Conservation (phyloP, 495 filamentous ascomycete genomes). For the Lophiostoma macrostomum region DNA sequence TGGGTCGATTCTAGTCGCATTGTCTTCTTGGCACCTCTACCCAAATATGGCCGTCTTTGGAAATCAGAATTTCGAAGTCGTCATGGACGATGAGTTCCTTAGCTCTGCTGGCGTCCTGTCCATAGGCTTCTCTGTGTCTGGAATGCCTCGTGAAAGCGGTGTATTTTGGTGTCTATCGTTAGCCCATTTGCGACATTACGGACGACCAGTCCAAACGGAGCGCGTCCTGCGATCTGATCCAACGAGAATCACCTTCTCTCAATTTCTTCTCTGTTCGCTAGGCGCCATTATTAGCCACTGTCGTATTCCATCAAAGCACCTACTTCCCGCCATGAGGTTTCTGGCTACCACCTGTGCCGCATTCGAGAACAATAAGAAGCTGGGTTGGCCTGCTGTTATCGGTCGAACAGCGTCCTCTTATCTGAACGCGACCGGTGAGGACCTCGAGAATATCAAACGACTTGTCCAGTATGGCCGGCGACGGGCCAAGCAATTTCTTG, state of each 20-base stretch:
- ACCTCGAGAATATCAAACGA: too few relatives aligned
- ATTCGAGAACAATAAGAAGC: too few relatives aligned
- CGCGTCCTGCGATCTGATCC: neutral
- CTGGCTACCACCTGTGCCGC: too few relatives aligned
- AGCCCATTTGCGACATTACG: slow-evolving; percentile 39
- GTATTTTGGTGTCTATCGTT: slow-evolving; percentile 38
- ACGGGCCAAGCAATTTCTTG: too few relatives aligned
- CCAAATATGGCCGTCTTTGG: slow-evolving; percentile 2
- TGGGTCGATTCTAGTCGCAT: neutral
- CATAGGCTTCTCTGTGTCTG: slow-evolving; percentile 22
- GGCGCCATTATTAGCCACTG: slow-evolving; percentile 2
- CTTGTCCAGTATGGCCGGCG: too few relatives aligned
- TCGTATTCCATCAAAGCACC: too few relatives aligned
- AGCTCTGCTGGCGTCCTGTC: neutral
- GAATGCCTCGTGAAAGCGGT: slow-evolving; percentile 14
- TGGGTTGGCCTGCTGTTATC: too few relatives aligned
- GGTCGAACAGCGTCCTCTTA: too few relatives aligned
- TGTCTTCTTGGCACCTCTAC: slow-evolving; percentile 15
- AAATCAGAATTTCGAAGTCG: neutral
- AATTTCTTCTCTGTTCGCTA: neutral
- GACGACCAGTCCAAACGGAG: slow-evolving; percentile 13
- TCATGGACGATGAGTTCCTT: slow-evolving; percentile 2
- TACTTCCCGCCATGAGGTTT: too few relatives aligned
- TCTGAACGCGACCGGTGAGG: too few relatives aligned
- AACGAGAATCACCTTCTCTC: slow-evolving; percentile 1